phyloP scores from a whole-genome alignment of 2,329 filamentous ascomycete species.

The Dendryphion nanum region DNA sequence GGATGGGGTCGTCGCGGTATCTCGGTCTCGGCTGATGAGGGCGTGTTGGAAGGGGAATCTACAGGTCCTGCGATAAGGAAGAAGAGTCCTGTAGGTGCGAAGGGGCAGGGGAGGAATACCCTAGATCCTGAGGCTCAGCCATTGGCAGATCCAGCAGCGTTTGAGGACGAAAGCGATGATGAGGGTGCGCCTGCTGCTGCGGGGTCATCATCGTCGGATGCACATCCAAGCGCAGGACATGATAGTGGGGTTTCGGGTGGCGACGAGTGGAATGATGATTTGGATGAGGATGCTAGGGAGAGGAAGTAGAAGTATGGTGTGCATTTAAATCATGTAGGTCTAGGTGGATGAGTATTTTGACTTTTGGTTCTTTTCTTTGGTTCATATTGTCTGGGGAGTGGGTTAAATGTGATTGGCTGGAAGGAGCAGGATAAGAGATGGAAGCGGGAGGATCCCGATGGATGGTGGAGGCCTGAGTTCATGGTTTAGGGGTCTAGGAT shows the following conservation, averaged over 20 bases:
- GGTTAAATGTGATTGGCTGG: too few species aligned
- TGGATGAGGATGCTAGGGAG: constrained; percentile 38
- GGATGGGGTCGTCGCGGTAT: constrained; percentile 60
- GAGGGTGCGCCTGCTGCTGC: constrained; percentile 13
- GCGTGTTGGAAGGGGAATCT: constrained; percentile 35
- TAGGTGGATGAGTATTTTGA: too few species aligned
- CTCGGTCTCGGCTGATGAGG: constrained; percentile 60
- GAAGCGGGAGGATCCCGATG: too few species aligned
- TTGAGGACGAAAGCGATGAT: constrained; percentile 47
- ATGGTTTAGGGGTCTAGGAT: too few species aligned
- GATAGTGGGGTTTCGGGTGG: constrained; percentile 32
- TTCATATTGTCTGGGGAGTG: too few species aligned
- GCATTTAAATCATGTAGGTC: too few species aligned
- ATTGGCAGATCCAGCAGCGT: constrained; percentile 47
- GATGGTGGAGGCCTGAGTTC: too few species aligned
- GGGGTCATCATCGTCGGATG: constrained; percentile 13
- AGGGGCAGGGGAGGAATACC: constrained; percentile 13
- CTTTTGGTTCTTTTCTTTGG: too few species aligned
- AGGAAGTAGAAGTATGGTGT: too few species aligned
- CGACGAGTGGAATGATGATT: constrained; percentile 41
- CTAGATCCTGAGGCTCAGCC: constrained; percentile 35
- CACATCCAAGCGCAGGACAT: constrained; percentile 25
- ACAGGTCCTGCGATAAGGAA: constrained; percentile 30
- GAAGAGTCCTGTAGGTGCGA: constrained; percentile 9
- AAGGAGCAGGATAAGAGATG: too few species aligned